Evolutionary conservation across 202 grass and related monocot species (phyloP).

Genomic region (Schoenoplectus triqueter): DNA sequence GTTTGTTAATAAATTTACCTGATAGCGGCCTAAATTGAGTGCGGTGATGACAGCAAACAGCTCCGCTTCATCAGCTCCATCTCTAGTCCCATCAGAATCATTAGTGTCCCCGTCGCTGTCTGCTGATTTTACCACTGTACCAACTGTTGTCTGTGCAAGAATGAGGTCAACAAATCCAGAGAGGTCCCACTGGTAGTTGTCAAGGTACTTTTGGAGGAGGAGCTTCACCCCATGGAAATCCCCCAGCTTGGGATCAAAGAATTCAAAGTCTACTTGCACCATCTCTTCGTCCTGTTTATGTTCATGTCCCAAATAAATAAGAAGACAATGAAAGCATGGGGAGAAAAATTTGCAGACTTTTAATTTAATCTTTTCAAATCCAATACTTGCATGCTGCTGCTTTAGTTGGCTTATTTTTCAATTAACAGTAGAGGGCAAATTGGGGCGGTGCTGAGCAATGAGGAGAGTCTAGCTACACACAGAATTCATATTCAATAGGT

Average conservation of each 20-base stretch:
- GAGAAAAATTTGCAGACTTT: not conserved
- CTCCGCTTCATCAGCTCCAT: constrained; percentile 50
- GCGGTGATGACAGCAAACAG: constrained; percentile 76
- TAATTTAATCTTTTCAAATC: not conserved
- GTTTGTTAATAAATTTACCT: constrained; percentile 29
- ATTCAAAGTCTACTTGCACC: constrained; percentile 90
- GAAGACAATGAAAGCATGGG: not conserved
- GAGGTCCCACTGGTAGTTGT: constrained; percentile 79
- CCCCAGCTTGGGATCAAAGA: constrained; percentile 79
- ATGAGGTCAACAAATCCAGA: constrained; percentile 82
- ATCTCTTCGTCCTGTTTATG: constrained; percentile 45
- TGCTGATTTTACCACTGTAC: constrained; percentile 80
- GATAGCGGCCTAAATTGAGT: constrained; percentile 72
- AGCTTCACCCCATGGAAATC: constrained; percentile 84
- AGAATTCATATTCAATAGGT: not conserved
- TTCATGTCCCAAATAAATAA: not conserved
- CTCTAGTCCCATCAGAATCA: constrained; percentile 28
- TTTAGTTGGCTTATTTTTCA: no score
- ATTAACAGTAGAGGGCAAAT: no score
- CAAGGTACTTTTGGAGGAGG: constrained; percentile 80
- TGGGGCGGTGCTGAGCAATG: not conserved
- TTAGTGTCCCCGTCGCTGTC: constrained; percentile 48
- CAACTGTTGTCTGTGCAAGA: constrained; percentile 69
- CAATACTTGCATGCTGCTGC: not conserved
- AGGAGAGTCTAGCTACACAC: not conserved